Conservation (phyloP, 176 grass and related monocot species). For the Bolboschoenus planiculmis region DNA sequence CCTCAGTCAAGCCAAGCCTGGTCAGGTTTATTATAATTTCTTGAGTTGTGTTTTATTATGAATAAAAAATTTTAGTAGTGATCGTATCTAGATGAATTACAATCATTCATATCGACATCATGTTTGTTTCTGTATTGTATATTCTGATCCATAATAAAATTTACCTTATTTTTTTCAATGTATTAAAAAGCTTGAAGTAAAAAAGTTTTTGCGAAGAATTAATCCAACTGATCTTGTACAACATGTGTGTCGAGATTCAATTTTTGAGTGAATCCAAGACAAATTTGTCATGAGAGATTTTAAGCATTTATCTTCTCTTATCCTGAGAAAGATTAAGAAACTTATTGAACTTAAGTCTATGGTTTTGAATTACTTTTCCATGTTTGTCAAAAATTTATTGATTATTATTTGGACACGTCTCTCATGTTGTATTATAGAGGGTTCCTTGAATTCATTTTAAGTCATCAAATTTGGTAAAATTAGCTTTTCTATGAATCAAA, state of each 20-base stretch:
- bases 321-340: too few species aligned
- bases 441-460: neutral
- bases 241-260: too few species aligned
- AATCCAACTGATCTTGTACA: too few species aligned
- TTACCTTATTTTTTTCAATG: neutral
- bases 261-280: neutral
- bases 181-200: too few species aligned
- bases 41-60: neutral
- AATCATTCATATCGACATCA: neutral
- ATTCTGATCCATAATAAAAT: neutral
- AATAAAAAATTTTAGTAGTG: too few species aligned
- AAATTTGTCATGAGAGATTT: neutral
- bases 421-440: neutral
- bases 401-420: neutral
- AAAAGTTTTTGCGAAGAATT: too few species aligned
- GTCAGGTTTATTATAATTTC: too few species aligned
- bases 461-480: neutral
- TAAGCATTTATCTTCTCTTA: too few species aligned
- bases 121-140: neutral
- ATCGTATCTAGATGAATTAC: neutral
- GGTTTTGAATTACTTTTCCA: too few species aligned
- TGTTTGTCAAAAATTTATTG: too few species aligned
- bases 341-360: too few species aligned
- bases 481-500: neutral
- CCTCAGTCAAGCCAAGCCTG: too few species aligned